Base-by-base conservation (phyloP, 2,329 filamentous ascomycete species). In the Ilyonectria destructans region DNA sequence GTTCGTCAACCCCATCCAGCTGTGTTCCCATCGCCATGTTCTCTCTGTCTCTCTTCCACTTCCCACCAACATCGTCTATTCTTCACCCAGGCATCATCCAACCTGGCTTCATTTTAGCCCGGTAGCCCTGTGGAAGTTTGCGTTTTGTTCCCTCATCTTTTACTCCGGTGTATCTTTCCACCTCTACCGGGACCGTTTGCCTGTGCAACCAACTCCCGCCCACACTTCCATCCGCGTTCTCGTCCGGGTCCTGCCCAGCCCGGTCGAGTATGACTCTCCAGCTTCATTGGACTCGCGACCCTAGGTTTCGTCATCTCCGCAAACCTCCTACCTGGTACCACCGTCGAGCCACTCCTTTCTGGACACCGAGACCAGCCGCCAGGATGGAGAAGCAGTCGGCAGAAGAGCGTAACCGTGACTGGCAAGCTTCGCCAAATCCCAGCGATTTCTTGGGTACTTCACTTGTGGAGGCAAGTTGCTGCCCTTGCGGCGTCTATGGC, bases 401-500 rank as follows among this genome's bases (percentile, higher is more conserved):
- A 9, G 52, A 46, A 10, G 61, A 71, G 23, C 64, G 52, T 19
- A 51, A 49, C 26, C 48, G 58, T 9, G 29, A 69, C 15, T 76
- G 69, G 68, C 63, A 67, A 19, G 45, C 33, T 7, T 37, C 57
- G 15, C 51, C 68, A 12, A 48, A 23, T n/a, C 45, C 59, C 19
- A 26, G 23, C 7, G 23, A 54, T 29, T 10, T n/a, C 51, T 13
- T 63, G 58, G 49, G 51, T 15, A 59, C 56, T 4, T 51, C 74
- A 0, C 68, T 68, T 49, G 17, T 60, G 2, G 65, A 74, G 17
- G 67, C 69, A 10, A 35, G 33, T 2, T 69, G 68, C 29, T 77
- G 71, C 56, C 75, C 77, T 1, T 80, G 79, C 31, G 68, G 62
- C 19, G 58, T 64, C n/a, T 81, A 79, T 59, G 68, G 75, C 23